Evolutionary conservation across 768 basidiomycete genomes (phyloP), one percentile per base, ranked within the genome.

Genomic region (Kwoniella dendrophila): DNA sequence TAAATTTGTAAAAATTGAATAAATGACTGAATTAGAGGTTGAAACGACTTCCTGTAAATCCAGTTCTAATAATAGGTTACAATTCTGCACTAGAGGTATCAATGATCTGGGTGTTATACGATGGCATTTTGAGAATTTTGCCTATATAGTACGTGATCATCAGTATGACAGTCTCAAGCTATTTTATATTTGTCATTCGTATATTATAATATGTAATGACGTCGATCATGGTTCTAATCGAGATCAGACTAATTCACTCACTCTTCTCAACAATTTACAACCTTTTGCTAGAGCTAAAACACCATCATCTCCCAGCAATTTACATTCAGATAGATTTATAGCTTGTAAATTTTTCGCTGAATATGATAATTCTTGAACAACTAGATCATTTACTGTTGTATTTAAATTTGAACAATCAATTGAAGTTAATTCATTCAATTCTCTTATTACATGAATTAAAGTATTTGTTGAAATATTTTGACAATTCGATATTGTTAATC

Each of bases 31-130:
- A 73, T 96, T 88, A 18, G 91, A 88, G 73, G 97, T 84, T 56
- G 82, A 82, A 62, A 84, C 83, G 81, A 93, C 93, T 64, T 86
- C 84, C 72, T 90, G 88, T 72, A 99, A 86, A 80, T 99, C 96
- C 68, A 98, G 86, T 79, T 99, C 96, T 59, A 99, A 85, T 26
- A 99, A 85, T 52, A 92, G 83, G 0, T 90, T 89, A 74, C 92
- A 95, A 4, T 83, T 83, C 63, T 84, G 84, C 33, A 89, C 89
- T 52, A 99, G 83, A 32, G 86, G 84, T 33, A 87, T 85, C 68
- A 99, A 83, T 27, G 92, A 83, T 26, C 78, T 78, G 71, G 95
- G 90, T 0, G 92, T 93, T 62, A 97, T 80, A 26, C 82, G 81
- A 58, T 85, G 85, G 43, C 94, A 83, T 53, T 87, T 86, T 68